These are phyloP conservation scores for Fonsecaea pedrosoi DNA, from an alignment of 2,329 filamentous ascomycete genomes.

Conservation along the genomic window DNA sequence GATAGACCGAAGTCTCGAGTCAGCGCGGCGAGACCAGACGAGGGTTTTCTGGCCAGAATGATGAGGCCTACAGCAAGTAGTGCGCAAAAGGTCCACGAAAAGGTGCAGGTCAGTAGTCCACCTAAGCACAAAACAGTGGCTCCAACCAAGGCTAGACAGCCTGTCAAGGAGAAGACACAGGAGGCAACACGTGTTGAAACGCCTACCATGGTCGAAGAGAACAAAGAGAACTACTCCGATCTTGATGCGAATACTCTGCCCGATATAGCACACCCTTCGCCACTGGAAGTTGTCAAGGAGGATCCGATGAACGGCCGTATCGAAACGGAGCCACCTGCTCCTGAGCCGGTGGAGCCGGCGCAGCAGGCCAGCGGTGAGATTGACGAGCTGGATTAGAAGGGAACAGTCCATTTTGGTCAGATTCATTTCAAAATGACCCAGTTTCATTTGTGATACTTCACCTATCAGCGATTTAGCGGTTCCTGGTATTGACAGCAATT, in stretches of 20 bases:
- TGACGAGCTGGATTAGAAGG: conserved; percentile 14
- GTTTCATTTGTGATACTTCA: conserved; percentile 20
- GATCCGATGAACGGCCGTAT: conserved; percentile 19
- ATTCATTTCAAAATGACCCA: conserved; percentile 21
- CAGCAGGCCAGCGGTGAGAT: conserved; percentile 15
- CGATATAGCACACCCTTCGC: conserved; percentile 18
- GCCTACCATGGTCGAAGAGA: conserved; percentile 12
- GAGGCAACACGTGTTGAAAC: conserved; percentile 24
- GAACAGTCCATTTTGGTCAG: conserved; percentile 1
- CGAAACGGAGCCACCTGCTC: conserved; percentile 1
- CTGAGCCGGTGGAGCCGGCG: conserved; percentile 10
- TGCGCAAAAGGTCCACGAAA: conserved; percentile 57
- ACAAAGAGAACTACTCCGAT: conserved; percentile 19
- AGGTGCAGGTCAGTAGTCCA: conserved; percentile 51
- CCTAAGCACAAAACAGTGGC: conserved; percentile 36
- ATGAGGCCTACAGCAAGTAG: conserved; percentile 60
- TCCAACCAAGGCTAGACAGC: conserved; percentile 23
- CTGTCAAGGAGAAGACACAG: conserved; percentile 22
- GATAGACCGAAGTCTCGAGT: conserved; percentile 50
- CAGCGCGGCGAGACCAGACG: conserved; percentile 51
- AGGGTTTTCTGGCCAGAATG: conserved; percentile 58
- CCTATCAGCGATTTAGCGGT: conserved; percentile 31
- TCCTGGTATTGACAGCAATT: conserved; percentile 22
- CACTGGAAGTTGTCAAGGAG: conserved; percentile 24
- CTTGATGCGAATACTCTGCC: conserved; percentile 14